Base-by-base conservation (phyloP, 805 yeast species). In the Saccharomycopsis oosterbeekiorum region DNA sequence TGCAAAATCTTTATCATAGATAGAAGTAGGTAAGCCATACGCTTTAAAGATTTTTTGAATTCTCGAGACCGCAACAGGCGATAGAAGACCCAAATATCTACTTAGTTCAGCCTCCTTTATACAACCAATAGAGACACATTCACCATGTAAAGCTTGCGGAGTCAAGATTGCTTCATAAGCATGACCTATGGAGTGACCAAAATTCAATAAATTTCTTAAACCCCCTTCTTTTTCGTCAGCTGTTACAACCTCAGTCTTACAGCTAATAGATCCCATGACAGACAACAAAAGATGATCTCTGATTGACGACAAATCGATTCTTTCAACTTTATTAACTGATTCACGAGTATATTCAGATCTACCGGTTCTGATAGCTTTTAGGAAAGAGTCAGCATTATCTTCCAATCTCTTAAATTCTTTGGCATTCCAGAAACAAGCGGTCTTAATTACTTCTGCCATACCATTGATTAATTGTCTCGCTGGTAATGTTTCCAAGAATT, bases 91-190 rank as follows among this genome's bases (percentile, higher is more conserved):
- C 69, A 89, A 78, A 73, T 89, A 90, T 70, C 99, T 83, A n/a
- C 97, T 81, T 65, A 94, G 79, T 74, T 94, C 99, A 4, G 98
- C 98, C 74, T 94, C 99, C 69, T 85, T 81, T 40, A 94, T 85
- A 81, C 91, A 88, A 65, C 99, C 99, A 64, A 94, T 81, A n/a
- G 98, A 81, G n/a, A 94, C 99, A 80, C 99, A 94, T 75, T 94
- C 99, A 63, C 99, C 99, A 70, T 94, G 99, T 55, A 94, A 80
- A 26, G 96, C 94, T 73, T 92, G 90, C 9, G 99, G 99, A 3
- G 98, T 92, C 65, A 94, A 78, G 41, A 94, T 84, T n/a, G 99
- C 98, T 76, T 94, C 99, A 66, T 88, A 91, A 21, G 99, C 99
- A 73, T 94, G 99, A 55, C 99, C 99, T 68, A 94, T 92, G 36